Percentiles rank a stretch among this genome's conserved stretches.
Conservation (phyloP, 2,329 filamentous ascomycete species). For the Aspergillus udagawae region DNA sequence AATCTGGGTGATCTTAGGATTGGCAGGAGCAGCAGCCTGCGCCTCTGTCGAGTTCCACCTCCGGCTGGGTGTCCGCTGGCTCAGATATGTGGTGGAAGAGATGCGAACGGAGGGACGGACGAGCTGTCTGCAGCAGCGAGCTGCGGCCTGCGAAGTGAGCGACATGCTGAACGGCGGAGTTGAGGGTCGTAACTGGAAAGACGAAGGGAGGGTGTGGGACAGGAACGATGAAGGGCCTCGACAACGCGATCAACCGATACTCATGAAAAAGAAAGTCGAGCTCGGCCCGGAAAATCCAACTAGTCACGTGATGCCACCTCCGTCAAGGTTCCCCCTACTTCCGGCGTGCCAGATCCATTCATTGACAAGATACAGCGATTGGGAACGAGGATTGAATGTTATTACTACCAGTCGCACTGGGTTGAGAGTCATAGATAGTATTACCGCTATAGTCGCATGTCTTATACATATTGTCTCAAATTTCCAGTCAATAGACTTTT, state of each 20-base stretch:
- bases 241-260: conserved; percentile 7
- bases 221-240: conserved; percentile 5
- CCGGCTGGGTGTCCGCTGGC: conserved; percentile 49
- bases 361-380: neutral
- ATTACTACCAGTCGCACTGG: neutral
- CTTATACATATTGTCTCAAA: conserved; percentile 1
- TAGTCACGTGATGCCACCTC: conserved; percentile 23
- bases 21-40: conserved; percentile 51
- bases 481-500: conserved; percentile 18
- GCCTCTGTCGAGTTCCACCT: conserved; percentile 87
- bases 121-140: conserved; percentile 42
- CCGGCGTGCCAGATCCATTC: neutral
- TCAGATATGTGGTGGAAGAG: conserved; percentile 37
- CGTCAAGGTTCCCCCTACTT: neutral
- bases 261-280: conserved; percentile 27
- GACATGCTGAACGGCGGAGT: conserved; percentile 31
- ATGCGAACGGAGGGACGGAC: conserved; percentile 40
- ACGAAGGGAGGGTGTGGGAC: conserved; percentile 6
- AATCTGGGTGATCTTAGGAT: conserved; percentile 90
- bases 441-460: neutral
- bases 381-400: neutral
- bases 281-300: conserved; percentile 31
- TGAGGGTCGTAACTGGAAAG: conserved; percentile 12
- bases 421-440: neutral
- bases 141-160: conserved; percentile 37